Base-by-base conservation (phyloP, 2,329 filamentous ascomycete species). In the Calonectria multiphialidica region DNA sequence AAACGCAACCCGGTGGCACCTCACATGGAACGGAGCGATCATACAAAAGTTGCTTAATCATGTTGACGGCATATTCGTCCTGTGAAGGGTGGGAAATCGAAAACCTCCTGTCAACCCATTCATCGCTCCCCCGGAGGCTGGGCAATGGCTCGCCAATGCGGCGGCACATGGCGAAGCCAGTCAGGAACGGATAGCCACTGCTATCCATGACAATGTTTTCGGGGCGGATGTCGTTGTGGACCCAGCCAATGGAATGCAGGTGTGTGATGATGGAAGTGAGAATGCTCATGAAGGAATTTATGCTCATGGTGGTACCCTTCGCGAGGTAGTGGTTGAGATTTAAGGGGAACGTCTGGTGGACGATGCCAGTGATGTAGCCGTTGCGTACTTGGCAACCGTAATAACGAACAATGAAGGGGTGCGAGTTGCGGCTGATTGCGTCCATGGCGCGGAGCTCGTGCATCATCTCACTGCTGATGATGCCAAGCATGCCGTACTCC, bases 401-500 rank as follows among this genome's bases (percentile, higher is more conserved):
- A 64, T 81, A 81, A 3, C 72, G 16, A 53, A 81, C 61, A 42
- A 82, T 78, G 66, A 79, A 77, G 12, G 79, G 80, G 64, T 82
- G 81, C 9, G 77, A 77, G 6, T 78, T 67, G 28, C 64, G 53
- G 35, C 37, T 5, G 3, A 79, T 53, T 5, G 69, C 47, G 62
- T 80, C 76, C 71, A 77, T 70, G n/a, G 62, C 65, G 37, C 70
- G 42, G 18, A 74, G 72, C 67, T 80, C 78, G 33, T 77, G 68
- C 30, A 73, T 53, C 18, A 75, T 66, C 9, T 69, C 68, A 16
- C 66, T 49, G 16, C 33, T 37, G 57, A 74, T 66, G 33, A 74
- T 68, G 28, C 73, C 42, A 7, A 72, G 55, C 25, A 71, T 65
- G 35, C 70, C 72, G 35, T 74, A 68, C 59, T 64, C 35, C 7